Percentiles rank a stretch among this genome's conserved stretches.
Evolutionary conservation across 176 grass and related monocot species (phyloP).

Genomic region (Tillandsia fasciculata): DNA sequence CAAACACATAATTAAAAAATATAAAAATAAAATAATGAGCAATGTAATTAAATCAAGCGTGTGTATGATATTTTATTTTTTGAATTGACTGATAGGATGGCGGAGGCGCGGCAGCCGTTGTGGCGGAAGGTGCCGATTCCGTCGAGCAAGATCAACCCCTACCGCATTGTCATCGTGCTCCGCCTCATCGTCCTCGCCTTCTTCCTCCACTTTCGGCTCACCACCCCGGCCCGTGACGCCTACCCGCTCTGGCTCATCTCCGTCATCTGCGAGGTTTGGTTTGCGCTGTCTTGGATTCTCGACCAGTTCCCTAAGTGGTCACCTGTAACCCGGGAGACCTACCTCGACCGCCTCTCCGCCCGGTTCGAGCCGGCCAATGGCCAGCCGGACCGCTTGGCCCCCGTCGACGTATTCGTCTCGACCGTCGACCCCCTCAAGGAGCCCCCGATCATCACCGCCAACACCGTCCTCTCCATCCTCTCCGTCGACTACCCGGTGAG

Average conservation of each 20-base stretch:
- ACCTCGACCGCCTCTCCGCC: conserved; percentile 79
- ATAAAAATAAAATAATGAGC: no score
- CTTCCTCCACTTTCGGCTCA: conserved; percentile 89
- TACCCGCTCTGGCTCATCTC: conserved; percentile 70
- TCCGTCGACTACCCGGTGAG: conserved; percentile 86
- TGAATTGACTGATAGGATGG: conserved; percentile 29
- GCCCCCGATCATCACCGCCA: conserved; percentile 88
- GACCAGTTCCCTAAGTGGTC: conserved; percentile 98
- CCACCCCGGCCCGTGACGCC: conserved; percentile 66
- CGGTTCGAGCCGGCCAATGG: conserved; percentile 67
- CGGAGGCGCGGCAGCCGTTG: conserved; percentile 82
- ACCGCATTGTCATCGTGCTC: conserved; percentile 90
- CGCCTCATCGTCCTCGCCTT: conserved; percentile 76
- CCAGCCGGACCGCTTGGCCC: conserved; percentile 40
- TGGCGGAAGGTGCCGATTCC: conserved; percentile 91
- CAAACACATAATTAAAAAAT: no score
- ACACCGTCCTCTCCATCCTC: conserved; percentile 93
- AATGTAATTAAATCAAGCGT: no score
- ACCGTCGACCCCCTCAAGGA: conserved; percentile 96
- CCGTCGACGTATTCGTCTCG: conserved; percentile 80
- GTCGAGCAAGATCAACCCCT: conserved; percentile 87
- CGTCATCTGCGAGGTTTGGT: conserved; percentile 94
- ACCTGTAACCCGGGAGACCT: conserved; percentile 80
- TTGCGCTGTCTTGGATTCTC: conserved; percentile 95
- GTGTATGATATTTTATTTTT: no score